Base-by-base conservation (phyloP, 2,329 filamentous ascomycete species). In the Trichophyton equinum region DNA sequence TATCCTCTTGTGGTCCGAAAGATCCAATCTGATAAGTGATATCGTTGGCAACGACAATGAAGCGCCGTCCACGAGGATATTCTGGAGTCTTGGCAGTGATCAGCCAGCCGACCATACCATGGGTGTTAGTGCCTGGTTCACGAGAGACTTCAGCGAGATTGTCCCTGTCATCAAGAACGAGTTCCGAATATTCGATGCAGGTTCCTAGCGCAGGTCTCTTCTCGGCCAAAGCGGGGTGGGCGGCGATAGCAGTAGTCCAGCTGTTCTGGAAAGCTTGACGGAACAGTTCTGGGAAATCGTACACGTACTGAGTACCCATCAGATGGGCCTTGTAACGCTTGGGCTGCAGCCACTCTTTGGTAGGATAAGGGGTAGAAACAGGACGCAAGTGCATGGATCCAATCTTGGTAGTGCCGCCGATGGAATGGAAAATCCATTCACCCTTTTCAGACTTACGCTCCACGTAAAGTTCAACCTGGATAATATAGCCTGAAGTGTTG, bases 251-350 rank as follows among this genome's bases (percentile, higher is more conserved):
- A 74, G 86, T 86, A 71, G 79, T 78, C 94, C 94, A 99, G 76
- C 84, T 88, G 81, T 96, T 96, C 79, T 96, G 91, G 72, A 96
- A 90, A 51, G 94, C 91, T 77, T 97, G 94, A 71, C 94, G 85
- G 88, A 99, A 99, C 57, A 99, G 85, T 81, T 99, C 94, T 33
- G 94, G 94, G 87, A 99, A 99, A 76, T 99, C 94, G 74, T 99
- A 99, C 60, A 97, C 94, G 73, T 96, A 99, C 77, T 99, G 94
- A 30, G 94, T 99, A 65, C 94, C 94, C 91, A 99, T 96, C 64
- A 97, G 80, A 74, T 99, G 94, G 67, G 94, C 94, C 86, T 96
- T 96, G 85, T 99, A 97, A 69, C 94, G 86, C 85, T 97, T 97
- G 64, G 94, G 94, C 78, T 99, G 94, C 63, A 99, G 83, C 81